These are phyloP conservation scores for Diaporthe sp. DNA, from an alignment of 2,329 filamentous ascomycete genomes.

Conservation along the genomic window DNA sequence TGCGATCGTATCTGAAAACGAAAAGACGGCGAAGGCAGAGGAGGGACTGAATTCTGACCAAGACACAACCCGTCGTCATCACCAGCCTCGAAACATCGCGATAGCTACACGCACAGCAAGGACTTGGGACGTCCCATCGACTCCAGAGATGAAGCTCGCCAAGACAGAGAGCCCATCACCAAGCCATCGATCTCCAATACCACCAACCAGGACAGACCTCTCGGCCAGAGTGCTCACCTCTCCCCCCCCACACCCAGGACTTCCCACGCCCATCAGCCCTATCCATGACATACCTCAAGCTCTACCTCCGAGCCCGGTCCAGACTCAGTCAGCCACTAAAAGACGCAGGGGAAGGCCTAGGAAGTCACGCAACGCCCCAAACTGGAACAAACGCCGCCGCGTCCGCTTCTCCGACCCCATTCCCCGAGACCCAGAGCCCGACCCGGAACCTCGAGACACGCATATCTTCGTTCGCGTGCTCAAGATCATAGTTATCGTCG, in stretches of 20 bases:
- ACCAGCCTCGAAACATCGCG: neutral
- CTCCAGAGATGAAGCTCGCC: rapidly evolving
- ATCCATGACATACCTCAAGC: neutral
- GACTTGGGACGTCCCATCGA: neutral
- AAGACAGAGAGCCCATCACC: neutral
- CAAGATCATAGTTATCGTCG: neutral
- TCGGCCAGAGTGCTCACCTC: neutral
- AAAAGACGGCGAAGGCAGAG: too few relatives aligned
- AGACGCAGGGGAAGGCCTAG: neutral
- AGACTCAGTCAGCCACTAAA: neutral
- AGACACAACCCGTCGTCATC: too few relatives aligned
- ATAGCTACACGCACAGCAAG: too few relatives aligned
- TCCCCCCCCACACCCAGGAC: neutral
- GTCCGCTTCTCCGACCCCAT: conserved; percentile 22
- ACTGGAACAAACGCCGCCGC: conserved; percentile 4
- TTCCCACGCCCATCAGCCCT: too few relatives aligned
- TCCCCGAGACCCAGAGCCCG: neutral
- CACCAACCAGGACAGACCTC: neutral
- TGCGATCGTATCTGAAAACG: rapidly evolving
- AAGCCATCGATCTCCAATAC: neutral
- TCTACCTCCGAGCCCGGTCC: too few relatives aligned
- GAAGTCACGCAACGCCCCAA: conserved; percentile 3
- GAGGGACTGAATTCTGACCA: rapidly evolving
- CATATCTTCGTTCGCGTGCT: conserved; percentile 16
- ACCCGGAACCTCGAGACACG: neutral